Evolutionary conservation across 2,329 filamentous ascomycete species (phyloP).

Genomic region (Penicillium olsonii): DNA sequence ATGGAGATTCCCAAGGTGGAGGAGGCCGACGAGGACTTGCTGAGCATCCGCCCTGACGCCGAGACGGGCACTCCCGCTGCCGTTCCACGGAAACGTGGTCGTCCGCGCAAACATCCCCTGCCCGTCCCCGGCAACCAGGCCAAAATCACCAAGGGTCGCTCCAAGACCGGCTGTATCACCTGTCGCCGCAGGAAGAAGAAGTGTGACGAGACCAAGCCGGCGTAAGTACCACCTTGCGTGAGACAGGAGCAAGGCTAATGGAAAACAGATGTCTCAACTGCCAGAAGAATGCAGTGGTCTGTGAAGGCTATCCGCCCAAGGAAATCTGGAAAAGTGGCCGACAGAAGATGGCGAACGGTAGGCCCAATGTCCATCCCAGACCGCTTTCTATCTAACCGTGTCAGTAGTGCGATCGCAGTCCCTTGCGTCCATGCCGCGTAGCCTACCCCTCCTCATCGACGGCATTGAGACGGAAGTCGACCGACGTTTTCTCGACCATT

Average conservation of each 20-base stretch:
- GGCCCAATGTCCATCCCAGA: conserved; percentile 10
- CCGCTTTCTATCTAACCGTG: conserved; percentile 10
- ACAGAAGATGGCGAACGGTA: conserved; percentile 69
- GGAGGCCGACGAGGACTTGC: conserved; percentile 48
- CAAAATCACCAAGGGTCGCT: conserved; percentile 74
- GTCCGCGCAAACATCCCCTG: conserved; percentile 78
- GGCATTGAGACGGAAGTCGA: conserved; percentile 81
- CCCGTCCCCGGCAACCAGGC: conserved; percentile 59
- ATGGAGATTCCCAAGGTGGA: conserved; percentile 53
- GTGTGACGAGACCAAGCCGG: conserved; percentile 51
- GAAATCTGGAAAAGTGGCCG: conserved; percentile 85
- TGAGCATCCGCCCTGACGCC: conserved; percentile 35
- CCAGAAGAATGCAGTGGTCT: conserved; percentile 89
- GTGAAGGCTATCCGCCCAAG: conserved; percentile 85
- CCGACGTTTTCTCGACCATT: conserved; percentile 79
- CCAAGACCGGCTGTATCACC: conserved; percentile 60
- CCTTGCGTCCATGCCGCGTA: conserved; percentile 41
- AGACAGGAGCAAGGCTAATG: conserved; percentile 6
- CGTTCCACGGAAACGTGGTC: conserved; percentile 66
- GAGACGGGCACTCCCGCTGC: conserved; percentile 35
- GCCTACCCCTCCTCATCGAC: conserved; percentile 66
- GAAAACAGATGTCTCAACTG: conserved; percentile 64
- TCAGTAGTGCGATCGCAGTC: conserved; percentile 34
- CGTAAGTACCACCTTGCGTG: conserved; percentile 30
- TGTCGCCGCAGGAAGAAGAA: conserved; percentile 64